Percentiles rank a stretch among this genome's conserved stretches.
Evolutionary conservation across 306 rosid genomes (phyloP).

Genomic region (Lagenaria siceraria): DNA sequence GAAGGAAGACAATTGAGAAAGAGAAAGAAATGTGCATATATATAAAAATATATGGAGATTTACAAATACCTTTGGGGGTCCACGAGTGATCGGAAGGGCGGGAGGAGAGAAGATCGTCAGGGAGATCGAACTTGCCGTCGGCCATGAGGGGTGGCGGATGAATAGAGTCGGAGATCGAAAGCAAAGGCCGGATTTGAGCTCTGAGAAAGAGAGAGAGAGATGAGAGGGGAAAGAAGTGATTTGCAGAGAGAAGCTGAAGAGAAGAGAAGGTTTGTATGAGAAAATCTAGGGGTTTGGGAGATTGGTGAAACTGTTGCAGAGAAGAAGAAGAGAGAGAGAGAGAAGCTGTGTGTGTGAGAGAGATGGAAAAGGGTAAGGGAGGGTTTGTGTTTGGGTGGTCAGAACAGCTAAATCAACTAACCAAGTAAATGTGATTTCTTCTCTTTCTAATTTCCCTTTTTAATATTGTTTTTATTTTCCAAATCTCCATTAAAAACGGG

Average conservation of each 20-base stretch:
- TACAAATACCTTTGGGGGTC: constrained; percentile 28
- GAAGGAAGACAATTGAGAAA: not conserved
- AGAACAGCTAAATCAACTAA: constrained; percentile 37
- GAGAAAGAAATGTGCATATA: not conserved
- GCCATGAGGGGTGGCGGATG: constrained; percentile 23
- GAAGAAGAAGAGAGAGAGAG: not conserved
- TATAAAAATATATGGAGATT: not conserved
- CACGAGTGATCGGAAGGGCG: constrained; percentile 37
- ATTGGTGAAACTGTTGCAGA: constrained; percentile 9
- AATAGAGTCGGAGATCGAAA: not conserved
- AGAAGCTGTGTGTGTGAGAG: constrained; percentile 8
- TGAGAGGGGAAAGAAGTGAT: not conserved
- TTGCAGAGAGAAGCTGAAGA: not conserved
- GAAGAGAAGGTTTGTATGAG: constrained; percentile 4
- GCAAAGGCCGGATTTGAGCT: not conserved
- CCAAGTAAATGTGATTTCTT: constrained; percentile 4
- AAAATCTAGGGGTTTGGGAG: constrained; percentile 32
- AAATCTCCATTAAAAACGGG: not conserved
- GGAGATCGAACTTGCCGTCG: constrained; percentile 42
- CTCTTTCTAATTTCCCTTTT: not conserved
- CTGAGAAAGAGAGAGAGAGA: not conserved
- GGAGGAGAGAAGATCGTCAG: constrained; percentile 36
- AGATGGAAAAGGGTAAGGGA: constrained; percentile 12
- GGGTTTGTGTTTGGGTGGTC: constrained; percentile 26
- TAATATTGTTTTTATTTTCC: not conserved